Conservation (phyloP, 2,329 filamentous ascomycete genomes). For the Pseudogymnoascus sp. region DNA sequence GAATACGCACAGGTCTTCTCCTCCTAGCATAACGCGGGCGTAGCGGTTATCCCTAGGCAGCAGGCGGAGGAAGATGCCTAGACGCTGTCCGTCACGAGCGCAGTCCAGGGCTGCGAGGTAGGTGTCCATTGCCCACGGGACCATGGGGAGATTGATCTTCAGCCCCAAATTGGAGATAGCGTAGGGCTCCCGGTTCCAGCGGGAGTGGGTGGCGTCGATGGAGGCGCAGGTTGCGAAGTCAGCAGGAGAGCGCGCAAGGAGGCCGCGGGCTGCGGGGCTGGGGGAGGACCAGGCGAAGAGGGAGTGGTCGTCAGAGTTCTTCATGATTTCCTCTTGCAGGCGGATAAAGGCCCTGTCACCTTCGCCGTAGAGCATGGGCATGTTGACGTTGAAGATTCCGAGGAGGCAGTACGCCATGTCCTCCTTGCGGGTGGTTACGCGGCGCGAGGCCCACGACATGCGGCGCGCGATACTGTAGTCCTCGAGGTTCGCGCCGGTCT, state of each 20-base stretch:
- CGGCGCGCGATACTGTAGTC: not conserved
- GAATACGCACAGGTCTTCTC: not conserved
- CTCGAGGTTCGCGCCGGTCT: not conserved
- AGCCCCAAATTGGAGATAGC: not conserved
- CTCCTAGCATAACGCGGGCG: not conserved
- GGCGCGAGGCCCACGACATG: not conserved
- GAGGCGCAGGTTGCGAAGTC: not conserved
- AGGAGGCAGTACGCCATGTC: not conserved
- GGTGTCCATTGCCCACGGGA: not conserved
- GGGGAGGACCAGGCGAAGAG: not conserved
- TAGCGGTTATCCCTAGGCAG: not conserved
- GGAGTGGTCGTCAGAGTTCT: not conserved
- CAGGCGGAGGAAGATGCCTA: not conserved
- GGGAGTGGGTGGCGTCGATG: not conserved
- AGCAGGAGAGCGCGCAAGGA: not conserved
- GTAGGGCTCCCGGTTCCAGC: not conserved
- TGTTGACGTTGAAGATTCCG: not conserved
- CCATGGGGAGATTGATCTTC: not conserved
- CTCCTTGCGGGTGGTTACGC: not conserved
- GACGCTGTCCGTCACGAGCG: not conserved
- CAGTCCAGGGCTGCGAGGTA: not conserved
- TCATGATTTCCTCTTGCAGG: not conserved
- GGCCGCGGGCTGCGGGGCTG: not conserved
- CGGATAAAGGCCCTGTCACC: not conserved
- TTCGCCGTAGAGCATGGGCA: not conserved